phyloP scores from a whole-genome alignment of 2,329 filamentous ascomycete genomes.

The Cladosporium oxysporum region DNA sequence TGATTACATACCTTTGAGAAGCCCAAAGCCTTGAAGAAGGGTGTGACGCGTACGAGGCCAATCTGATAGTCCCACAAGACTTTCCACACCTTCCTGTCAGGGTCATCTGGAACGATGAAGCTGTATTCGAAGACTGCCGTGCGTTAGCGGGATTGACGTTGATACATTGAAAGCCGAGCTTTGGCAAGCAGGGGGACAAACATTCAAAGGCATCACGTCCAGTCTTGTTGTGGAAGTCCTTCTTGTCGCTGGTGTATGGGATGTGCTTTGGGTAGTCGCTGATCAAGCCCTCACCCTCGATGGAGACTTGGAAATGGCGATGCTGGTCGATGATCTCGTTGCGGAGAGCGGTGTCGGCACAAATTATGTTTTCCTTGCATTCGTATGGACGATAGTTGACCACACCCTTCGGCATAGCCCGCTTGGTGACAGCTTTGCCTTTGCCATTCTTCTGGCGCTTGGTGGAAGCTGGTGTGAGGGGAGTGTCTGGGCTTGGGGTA shows the following conservation, averaged over 20 bases:
- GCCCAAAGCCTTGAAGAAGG: slow-evolving; percentile 88
- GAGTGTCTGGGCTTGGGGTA: slow-evolving; percentile 29
- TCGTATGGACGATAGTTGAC: slow-evolving; percentile 78
- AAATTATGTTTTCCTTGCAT: slow-evolving; percentile 36
- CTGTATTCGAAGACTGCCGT: slow-evolving; percentile 78
- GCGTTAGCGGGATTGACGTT: not conserved
- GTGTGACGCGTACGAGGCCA: slow-evolving; percentile 88
- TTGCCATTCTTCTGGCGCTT: slow-evolving; percentile 62
- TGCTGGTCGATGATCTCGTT: slow-evolving; percentile 60
- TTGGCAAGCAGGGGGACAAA: slow-evolving; percentile 41
- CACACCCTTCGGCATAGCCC: slow-evolving; percentile 63
- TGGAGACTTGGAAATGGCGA: slow-evolving; percentile 64
- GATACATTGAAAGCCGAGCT: not conserved
- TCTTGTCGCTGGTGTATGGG: slow-evolving; percentile 93
- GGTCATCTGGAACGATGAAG: slow-evolving; percentile 69
- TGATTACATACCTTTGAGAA: slow-evolving; percentile 72
- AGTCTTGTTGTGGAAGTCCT: slow-evolving; percentile 82
- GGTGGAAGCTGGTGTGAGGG: slow-evolving; percentile 26
- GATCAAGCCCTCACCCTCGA: slow-evolving; percentile 44
- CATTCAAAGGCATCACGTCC: slow-evolving; percentile 87
- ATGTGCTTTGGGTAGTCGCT: slow-evolving; percentile 64
- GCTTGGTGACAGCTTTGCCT: slow-evolving; percentile 63
- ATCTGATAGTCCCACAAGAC: slow-evolving; percentile 98
- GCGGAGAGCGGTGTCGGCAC: not conserved
- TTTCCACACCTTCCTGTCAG: slow-evolving; percentile 47